phyloP scores from a whole-genome alignment of 148 eudicot species.

The Fagopyrum homotropicum region DNA sequence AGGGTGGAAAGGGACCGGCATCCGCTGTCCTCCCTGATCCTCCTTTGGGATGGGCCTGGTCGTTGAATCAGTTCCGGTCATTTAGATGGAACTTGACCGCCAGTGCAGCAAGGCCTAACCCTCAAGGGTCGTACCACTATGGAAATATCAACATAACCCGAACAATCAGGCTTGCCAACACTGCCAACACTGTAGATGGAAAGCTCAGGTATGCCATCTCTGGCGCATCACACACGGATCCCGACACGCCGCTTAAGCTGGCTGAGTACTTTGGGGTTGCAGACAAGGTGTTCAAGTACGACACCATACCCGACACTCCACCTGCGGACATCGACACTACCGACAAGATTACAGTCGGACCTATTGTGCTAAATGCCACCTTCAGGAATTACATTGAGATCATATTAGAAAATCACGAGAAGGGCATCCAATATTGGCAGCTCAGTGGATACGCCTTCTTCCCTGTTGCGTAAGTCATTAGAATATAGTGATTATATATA shows the following conservation, averaged over 20 bases:
- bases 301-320: conserved; percentile 33
- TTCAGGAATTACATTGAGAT: conserved; percentile 39
- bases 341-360: neutral
- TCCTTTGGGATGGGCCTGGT: conserved; percentile 53
- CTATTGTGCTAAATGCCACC: conserved; percentile 31
- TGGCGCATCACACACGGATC: conserved; percentile 45
- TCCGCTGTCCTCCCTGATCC: conserved; percentile 41
- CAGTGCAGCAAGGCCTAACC: conserved; percentile 77
- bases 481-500: too few relatives aligned
- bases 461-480: conserved; percentile 29
- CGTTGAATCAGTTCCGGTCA: conserved; percentile 59
- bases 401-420: conserved; percentile 46
- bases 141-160: conserved; percentile 57
- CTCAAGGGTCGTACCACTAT: conserved; percentile 73
- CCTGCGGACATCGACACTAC: conserved; percentile 14
- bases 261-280: conserved; percentile 42
- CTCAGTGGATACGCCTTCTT: conserved; percentile 48
- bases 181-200: conserved; percentile 32
- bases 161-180: conserved; percentile 47
- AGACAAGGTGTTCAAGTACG: conserved; percentile 44
- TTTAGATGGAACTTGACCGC: conserved; percentile 75
- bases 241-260: conserved; percentile 52
- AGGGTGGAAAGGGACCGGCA: conserved; percentile 31
- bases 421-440: conserved; percentile 42
- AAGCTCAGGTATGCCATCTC: conserved; percentile 60